Evolutionary conservation across 345 rosid genomes (phyloP).

Genomic region (Arabis alpina): DNA sequence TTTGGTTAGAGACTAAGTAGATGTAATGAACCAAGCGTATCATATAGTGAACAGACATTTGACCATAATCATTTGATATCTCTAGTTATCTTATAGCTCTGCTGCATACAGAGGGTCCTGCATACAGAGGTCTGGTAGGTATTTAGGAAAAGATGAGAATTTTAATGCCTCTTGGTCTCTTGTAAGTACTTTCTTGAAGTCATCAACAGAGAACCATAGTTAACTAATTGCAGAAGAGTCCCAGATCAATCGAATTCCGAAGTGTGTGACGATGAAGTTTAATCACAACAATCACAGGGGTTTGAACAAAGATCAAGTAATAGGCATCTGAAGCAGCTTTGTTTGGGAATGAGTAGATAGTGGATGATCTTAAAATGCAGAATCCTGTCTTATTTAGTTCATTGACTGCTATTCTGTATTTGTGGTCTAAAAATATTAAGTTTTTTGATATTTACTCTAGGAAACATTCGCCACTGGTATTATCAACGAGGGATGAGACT

Average conservation of each 20-base stretch:
- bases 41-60: slow-evolving; percentile 33
- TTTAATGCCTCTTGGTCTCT: neutral
- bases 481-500: slow-evolving; percentile 47
- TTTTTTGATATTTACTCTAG: slow-evolving; percentile 47
- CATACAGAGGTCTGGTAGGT: neutral
- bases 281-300: neutral
- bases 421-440: slow-evolving; percentile 9
- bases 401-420: slow-evolving; percentile 1
- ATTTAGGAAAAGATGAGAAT: neutral
- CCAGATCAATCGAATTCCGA: neutral
- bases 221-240: neutral
- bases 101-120: neutral
- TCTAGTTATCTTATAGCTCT: slow-evolving; percentile 23
- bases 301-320: neutral
- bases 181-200: slow-evolving; percentile 4
- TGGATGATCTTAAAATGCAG: neutral
- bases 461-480: slow-evolving; percentile 48
- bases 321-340: slow-evolving; percentile 20
- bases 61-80: neutral
- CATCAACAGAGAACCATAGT: slow-evolving; percentile 2
- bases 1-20: too few relatives aligned
- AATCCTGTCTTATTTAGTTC: neutral
- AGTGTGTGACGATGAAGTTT: neutral
- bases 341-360: slow-evolving; percentile 2
- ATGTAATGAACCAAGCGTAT: too few relatives aligned